Percentiles rank a stretch among this genome's conserved stretches.
Conservation (phyloP, 352 stramenopile species). For the Globisporangium okanoganense region DNA sequence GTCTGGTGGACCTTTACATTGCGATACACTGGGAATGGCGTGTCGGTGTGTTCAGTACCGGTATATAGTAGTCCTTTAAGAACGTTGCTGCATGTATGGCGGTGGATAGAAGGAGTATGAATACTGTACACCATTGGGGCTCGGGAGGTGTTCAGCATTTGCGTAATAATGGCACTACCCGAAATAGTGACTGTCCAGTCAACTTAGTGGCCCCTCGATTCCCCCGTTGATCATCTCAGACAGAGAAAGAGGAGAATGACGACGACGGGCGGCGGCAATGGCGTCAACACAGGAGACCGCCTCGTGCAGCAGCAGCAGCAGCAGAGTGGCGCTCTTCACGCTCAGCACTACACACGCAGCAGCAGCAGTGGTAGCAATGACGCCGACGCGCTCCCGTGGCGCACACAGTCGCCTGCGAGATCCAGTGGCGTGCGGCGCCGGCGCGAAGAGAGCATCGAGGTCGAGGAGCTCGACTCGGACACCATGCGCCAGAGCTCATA, state of each 20-base stretch:
- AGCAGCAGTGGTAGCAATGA: neutral
- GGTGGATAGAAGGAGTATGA: too few relatives aligned
- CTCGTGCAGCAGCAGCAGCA: neutral
- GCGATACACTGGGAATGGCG: too few relatives aligned
- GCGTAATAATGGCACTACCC: neutral
- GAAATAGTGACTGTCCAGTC: neutral
- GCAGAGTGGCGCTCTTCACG: neutral
- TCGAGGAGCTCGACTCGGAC: constrained; percentile 63
- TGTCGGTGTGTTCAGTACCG: too few relatives aligned
- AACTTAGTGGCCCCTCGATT: too few relatives aligned
- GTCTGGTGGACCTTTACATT: too few relatives aligned
- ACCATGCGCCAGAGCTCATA: constrained; percentile 69
- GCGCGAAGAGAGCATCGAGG: constrained; percentile 43
- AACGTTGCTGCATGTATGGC: too few relatives aligned
- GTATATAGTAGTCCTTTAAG: too few relatives aligned
- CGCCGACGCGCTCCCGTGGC: neutral
- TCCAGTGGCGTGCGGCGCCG: constrained; percentile 40
- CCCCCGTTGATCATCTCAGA: neutral
- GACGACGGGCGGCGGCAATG: neutral
- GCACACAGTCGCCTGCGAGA: neutral
- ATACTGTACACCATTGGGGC: too few relatives aligned
- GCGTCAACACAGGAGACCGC: neutral
- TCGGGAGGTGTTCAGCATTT: too few relatives aligned
- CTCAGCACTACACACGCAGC: neutral
- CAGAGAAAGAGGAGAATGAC: neutral